Evolutionary conservation across 176 grass and related monocot genomes (phyloP).

Genomic region (Carex pumila): DNA sequence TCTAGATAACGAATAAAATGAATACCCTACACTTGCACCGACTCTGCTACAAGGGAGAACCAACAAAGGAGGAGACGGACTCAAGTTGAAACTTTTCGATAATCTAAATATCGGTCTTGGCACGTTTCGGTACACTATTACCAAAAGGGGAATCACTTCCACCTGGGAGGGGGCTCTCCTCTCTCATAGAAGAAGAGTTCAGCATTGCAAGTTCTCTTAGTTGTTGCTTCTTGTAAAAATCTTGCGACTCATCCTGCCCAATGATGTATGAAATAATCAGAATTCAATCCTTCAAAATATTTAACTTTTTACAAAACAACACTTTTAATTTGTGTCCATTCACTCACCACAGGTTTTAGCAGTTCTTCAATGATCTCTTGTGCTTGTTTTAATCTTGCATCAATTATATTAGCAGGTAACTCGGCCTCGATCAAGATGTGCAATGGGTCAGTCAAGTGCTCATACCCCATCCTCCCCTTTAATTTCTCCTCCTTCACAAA

Average conservation of each 20-base stretch:
- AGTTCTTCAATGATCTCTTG: conserved; percentile 80
- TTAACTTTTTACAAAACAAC: background rate
- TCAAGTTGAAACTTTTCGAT: background rate
- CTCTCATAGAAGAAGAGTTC: conserved; percentile 59
- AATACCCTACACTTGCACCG: conserved; percentile 29
- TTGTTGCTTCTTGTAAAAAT: conserved; percentile 87
- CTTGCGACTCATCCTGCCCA: conserved; percentile 80
- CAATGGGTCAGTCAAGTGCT: conserved; percentile 76
- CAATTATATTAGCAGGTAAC: conserved; percentile 68
- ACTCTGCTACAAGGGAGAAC: background rate
- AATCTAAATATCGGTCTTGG: conserved; percentile 59
- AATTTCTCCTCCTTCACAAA: conserved; percentile 58
- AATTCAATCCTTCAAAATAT: background rate
- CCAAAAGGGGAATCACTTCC: conserved; percentile 81
- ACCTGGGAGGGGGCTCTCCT: conserved; percentile 60
- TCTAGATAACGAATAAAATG: conserved; percentile 39
- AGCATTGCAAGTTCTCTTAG: conserved; percentile 77
- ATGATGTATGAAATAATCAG: conserved; percentile 3
- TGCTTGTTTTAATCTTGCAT: conserved; percentile 59
- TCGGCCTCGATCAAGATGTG: conserved; percentile 83
- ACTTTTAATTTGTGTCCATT: background rate
- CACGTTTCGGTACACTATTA: conserved; percentile 70
- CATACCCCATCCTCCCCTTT: conserved; percentile 78
- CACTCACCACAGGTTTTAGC: conserved; percentile 66
- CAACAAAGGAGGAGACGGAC: no score